Conservation (phyloP, 768 basidiomycete genomes). For the Botryobasidium botryosum region DNA sequence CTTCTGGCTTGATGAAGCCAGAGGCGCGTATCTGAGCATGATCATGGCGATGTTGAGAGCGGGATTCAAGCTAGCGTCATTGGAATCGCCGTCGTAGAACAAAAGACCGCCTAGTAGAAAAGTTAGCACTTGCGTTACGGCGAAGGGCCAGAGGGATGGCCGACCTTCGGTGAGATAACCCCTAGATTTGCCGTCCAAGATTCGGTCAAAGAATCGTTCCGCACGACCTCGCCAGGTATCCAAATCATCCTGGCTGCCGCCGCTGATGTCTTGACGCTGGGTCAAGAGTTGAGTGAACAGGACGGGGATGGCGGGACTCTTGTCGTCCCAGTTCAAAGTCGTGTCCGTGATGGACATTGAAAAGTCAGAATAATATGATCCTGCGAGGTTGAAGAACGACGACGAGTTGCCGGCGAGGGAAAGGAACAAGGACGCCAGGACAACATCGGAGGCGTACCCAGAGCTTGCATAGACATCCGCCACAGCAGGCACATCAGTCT, state of each 20-base stretch:
- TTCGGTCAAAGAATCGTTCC: constrained; percentile 58
- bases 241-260: constrained; percentile 30
- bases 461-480: constrained; percentile 47
- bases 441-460: constrained; percentile 53
- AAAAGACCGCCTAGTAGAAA: constrained; percentile 56
- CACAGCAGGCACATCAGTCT: constrained; percentile 48
- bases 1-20: constrained; percentile 24
- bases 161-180: constrained; percentile 51
- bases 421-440: constrained; percentile 61
- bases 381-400: constrained; percentile 34
- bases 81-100: constrained; percentile 71
- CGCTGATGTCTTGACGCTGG: constrained; percentile 31
- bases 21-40: constrained; percentile 52
- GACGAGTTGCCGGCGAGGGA: constrained; percentile 25
- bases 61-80: constrained; percentile 65
- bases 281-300: constrained; percentile 60
- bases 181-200: constrained; percentile 39
- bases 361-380: no score
- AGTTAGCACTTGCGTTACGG: no score
- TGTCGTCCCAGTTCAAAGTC: constrained; percentile 91
- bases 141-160: no score
- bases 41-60: constrained; percentile 80
- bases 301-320: constrained; percentile 57
- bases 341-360: no score
- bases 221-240: constrained; percentile 50